Conservation (phyloP, 2,329 filamentous ascomycete species). For the Cordyceps cicadae region DNA sequence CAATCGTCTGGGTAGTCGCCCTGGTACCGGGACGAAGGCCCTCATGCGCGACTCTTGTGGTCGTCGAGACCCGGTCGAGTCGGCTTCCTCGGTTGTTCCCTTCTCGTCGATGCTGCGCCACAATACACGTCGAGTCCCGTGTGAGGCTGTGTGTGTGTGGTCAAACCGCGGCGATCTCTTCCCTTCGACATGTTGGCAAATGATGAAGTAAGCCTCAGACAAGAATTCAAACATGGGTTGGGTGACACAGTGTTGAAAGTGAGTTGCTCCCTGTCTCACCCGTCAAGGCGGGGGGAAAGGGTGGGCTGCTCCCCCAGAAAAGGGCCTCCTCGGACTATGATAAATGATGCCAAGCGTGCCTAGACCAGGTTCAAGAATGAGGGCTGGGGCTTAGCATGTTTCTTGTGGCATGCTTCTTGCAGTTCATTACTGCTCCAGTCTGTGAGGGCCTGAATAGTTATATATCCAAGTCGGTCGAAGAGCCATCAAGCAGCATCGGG, state of each 20-base stretch:
- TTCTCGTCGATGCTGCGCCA: neutral
- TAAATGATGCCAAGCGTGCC: neutral
- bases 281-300: neutral
- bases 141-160: too few species aligned
- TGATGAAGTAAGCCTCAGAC: conserved; percentile 6
- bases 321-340: neutral
- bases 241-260: neutral
- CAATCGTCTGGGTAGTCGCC: neutral
- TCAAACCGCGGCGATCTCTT: neutral
- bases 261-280: conserved; percentile 4
- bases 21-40: neutral
- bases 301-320: neutral
- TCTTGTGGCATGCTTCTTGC: neutral
- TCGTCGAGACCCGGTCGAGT: neutral
- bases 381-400: neutral
- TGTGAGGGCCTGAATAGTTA: neutral
- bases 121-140: neutral
- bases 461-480: neutral
- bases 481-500: neutral
- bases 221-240: conserved; percentile 2
- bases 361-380: neutral
- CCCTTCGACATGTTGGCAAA: neutral
- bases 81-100: neutral
- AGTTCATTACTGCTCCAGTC: too few species aligned
- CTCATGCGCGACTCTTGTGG: neutral